Evolutionary conservation across 2,329 filamentous ascomycete species (phyloP).

Genomic region (Apiospora kogelbergensis): DNA sequence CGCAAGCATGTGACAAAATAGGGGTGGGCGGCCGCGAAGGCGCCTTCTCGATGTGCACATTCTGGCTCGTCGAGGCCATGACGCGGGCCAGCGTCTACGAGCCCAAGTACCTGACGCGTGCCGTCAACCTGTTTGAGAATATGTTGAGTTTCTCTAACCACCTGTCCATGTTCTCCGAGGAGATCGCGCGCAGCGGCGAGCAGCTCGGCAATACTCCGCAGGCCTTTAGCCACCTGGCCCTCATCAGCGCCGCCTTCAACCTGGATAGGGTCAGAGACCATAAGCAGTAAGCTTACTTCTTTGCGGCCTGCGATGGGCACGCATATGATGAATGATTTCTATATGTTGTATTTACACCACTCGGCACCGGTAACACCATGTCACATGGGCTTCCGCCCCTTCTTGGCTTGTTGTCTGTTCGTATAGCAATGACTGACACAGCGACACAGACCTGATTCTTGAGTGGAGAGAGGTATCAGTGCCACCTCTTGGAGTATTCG

Average conservation of each 20-base stretch:
- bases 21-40: slow-evolving; percentile 3
- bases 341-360: too few relatives aligned
- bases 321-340: background rate
- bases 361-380: too few relatives aligned
- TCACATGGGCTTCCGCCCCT: too few relatives aligned
- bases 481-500: background rate
- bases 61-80: slow-evolving; percentile 79
- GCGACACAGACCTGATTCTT: background rate
- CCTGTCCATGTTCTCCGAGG: slow-evolving; percentile 75
- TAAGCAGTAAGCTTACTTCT: slow-evolving; percentile 11
- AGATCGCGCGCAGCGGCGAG: slow-evolving; percentile 73
- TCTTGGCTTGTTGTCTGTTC: background rate
- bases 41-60: slow-evolving; percentile 71
- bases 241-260: slow-evolving; percentile 78
- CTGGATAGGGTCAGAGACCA: slow-evolving; percentile 54
- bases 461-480: background rate
- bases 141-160: slow-evolving; percentile 77
- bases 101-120: slow-evolving; percentile 59
- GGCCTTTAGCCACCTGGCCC: slow-evolving; percentile 74
- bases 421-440: background rate
- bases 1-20: background rate
- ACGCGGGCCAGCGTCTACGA: slow-evolving; percentile 67
- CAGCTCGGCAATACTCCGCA: slow-evolving; percentile 80
- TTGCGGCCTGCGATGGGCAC: background rate
- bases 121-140: slow-evolving; percentile 74